Evolutionary conservation across 2,329 filamentous ascomycete genomes (phyloP).

Genomic region (Paecilomyces niveus): DNA sequence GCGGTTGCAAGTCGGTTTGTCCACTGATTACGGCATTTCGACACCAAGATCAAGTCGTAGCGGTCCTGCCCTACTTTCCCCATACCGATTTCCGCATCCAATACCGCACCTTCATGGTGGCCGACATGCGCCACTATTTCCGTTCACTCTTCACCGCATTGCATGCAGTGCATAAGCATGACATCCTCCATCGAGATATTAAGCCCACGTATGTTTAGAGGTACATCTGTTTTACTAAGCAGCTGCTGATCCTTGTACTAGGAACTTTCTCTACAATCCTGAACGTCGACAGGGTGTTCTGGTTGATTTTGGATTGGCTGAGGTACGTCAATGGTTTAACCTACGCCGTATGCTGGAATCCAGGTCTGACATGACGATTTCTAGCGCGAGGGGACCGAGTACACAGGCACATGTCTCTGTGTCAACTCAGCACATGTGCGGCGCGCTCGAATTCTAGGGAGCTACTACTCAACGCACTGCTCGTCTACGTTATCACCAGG

Average conservation of each 20-base stretch:
- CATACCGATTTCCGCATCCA: conserved; percentile 89
- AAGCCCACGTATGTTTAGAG: conserved; percentile 64
- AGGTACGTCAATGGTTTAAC: conserved; percentile 38
- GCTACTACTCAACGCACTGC: conserved; percentile 50
- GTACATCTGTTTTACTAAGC: background rate
- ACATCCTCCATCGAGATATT: conserved; percentile 89
- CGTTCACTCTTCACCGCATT: conserved; percentile 81
- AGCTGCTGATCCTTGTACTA: conserved; percentile 9
- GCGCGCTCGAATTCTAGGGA: conserved; percentile 49
- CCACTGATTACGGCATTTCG: conserved; percentile 97
- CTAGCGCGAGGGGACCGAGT: conserved; percentile 50
- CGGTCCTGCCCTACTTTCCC: conserved; percentile 89
- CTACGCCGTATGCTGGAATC: background rate
- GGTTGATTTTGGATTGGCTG: conserved; percentile 97
- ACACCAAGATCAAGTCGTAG: conserved; percentile 87
- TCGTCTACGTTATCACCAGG: conserved; percentile 48
- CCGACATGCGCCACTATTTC: conserved; percentile 86
- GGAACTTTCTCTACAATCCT: conserved; percentile 88
- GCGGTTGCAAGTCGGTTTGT: conserved; percentile 76
- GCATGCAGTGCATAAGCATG: conserved; percentile 70
- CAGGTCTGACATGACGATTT: background rate
- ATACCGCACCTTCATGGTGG: conserved; percentile 80
- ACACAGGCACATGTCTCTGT: conserved; percentile 61
- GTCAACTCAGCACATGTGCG: conserved; percentile 58
- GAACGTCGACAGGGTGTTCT: conserved; percentile 70